phyloP scores from a whole-genome alignment of 177 flowering plant species.

The Vitis hybrid region DNA sequence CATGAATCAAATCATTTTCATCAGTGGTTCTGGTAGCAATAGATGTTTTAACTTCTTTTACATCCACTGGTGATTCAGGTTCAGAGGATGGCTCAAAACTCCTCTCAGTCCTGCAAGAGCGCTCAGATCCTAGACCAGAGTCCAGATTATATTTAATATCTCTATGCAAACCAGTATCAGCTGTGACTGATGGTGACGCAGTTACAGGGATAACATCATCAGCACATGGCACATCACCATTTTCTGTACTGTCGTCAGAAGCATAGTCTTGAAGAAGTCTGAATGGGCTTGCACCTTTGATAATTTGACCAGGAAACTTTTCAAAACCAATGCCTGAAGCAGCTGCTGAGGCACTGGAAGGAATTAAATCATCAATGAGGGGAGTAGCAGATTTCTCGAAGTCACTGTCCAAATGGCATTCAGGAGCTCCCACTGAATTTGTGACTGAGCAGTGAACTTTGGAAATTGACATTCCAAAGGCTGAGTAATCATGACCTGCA shows the following conservation, averaged over 20 bases:
- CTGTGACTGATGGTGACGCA: slow-evolving; percentile 16
- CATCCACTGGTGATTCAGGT: slow-evolving; percentile 12
- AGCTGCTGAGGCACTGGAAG: slow-evolving; percentile 17
- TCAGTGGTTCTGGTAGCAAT: slow-evolving; percentile 10
- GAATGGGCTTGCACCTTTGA: slow-evolving; percentile 45
- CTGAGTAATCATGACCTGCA: slow-evolving; percentile 14
- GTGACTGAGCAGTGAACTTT: slow-evolving; percentile 16
- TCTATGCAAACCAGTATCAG: slow-evolving; percentile 10
- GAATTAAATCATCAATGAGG: slow-evolving; percentile 11
- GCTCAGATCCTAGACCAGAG: slow-evolving; percentile 13
- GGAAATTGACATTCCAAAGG: slow-evolving; percentile 13
- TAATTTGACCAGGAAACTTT: slow-evolving; percentile 20
- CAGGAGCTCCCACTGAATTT: slow-evolving; percentile 18
- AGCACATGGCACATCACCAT: slow-evolving; percentile 28
- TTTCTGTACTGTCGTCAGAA: slow-evolving; percentile 60
- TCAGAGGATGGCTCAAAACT: slow-evolving; percentile 4
- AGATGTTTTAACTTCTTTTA: slow-evolving; percentile 11
- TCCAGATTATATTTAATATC: slow-evolving; percentile 20
- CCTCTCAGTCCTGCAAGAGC: slow-evolving; percentile 13
- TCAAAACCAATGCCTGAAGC: slow-evolving; percentile 16
- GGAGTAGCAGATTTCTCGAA: slow-evolving; percentile 11
- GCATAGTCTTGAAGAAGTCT: slow-evolving; percentile 64
- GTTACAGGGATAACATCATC: slow-evolving; percentile 24
- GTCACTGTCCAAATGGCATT: slow-evolving; percentile 10
- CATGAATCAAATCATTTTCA: slow-evolving; percentile 10